Conservation (phyloP, 768 basidiomycete species). For the Phylloporus sp. region DNA sequence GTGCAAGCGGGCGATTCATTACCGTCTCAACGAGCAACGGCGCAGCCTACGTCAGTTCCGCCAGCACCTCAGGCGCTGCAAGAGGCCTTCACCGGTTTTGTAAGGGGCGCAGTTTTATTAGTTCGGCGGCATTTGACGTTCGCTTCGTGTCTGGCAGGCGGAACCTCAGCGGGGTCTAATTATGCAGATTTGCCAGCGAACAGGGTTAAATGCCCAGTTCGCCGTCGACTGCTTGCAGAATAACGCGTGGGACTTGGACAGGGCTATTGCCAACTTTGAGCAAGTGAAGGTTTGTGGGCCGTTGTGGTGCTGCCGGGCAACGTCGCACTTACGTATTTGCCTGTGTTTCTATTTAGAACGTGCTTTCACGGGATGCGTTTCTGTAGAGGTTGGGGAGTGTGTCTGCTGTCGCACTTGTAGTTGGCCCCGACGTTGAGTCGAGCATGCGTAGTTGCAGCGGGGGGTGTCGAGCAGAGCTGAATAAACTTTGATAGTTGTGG, state of each 20-base stretch:
- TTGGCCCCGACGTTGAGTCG: not conserved
- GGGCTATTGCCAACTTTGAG: conserved; percentile 81
- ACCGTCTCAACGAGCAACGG: conserved; percentile 12
- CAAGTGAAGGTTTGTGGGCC: conserved; percentile 67
- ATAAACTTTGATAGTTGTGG: not conserved
- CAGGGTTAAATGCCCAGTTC: conserved; percentile 73
- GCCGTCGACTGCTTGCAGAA: conserved; percentile 80
- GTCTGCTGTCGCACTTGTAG: not conserved
- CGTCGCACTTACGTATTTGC: conserved; percentile 25
- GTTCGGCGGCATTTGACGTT: conserved; percentile 10
- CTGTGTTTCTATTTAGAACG: conserved; percentile 34
- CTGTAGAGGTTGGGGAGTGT: conserved; percentile 30
- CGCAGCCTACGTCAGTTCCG: conserved; percentile 26
- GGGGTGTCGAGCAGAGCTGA: not conserved
- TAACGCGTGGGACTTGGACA: conserved; percentile 79
- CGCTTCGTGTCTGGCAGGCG: conserved; percentile 38
- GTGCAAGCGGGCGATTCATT: conserved; percentile 51
- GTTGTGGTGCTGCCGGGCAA: not conserved
- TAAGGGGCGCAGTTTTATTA: conserved; percentile 35
- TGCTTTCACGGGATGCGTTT: conserved; percentile 51
- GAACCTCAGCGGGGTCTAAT: conserved; percentile 69
- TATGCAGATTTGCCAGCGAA: conserved; percentile 63
- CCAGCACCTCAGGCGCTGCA: conserved; percentile 40
- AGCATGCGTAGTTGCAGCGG: not conserved
- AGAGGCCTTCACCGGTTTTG: conserved; percentile 50